Evolutionary conservation across 108 stramenopile species (phyloP).

Genomic region (Chaetoceros muelleri): DNA sequence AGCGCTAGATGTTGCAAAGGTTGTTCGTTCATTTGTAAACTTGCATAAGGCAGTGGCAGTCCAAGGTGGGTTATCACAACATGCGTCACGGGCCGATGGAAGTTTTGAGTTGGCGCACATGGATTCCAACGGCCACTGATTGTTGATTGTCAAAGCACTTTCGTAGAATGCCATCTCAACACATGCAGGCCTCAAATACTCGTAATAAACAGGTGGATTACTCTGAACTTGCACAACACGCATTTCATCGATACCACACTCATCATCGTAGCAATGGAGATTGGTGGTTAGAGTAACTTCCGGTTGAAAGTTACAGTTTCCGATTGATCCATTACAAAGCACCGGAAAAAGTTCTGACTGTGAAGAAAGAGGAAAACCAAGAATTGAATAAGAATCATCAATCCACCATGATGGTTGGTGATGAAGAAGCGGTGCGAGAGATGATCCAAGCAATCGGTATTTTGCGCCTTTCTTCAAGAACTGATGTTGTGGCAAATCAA

Average conservation of each 20-base stretch:
- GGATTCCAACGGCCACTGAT: background rate
- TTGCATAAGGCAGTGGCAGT: background rate
- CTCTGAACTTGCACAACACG: slow-evolving; percentile 3
- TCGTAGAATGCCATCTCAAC: slow-evolving; percentile 5
- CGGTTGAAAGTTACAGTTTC: background rate
- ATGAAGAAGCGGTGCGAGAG: background rate
- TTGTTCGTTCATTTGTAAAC: background rate
- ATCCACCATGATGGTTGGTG: background rate
- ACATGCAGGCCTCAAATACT: slow-evolving; percentile 6
- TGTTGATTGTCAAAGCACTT: background rate
- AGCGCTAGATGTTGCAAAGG: background rate
- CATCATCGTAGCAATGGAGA: background rate
- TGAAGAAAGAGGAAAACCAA: background rate
- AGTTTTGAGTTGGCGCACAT: background rate
- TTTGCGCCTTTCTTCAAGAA: slow-evolving; percentile 34
- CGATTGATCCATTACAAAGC: background rate
- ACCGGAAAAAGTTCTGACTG: background rate
- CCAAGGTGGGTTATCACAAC: background rate
- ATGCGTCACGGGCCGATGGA: background rate
- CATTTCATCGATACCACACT: slow-evolving; percentile 1
- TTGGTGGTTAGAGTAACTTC: background rate
- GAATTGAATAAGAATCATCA: background rate
- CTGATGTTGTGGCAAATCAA: slow-evolving; percentile 14
- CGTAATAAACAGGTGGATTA: slow-evolving; percentile 1
- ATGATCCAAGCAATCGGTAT: slow-evolving; percentile 21